Conservation (phyloP, 2,329 filamentous ascomycete genomes). For the Fusarium lyarnte region DNA sequence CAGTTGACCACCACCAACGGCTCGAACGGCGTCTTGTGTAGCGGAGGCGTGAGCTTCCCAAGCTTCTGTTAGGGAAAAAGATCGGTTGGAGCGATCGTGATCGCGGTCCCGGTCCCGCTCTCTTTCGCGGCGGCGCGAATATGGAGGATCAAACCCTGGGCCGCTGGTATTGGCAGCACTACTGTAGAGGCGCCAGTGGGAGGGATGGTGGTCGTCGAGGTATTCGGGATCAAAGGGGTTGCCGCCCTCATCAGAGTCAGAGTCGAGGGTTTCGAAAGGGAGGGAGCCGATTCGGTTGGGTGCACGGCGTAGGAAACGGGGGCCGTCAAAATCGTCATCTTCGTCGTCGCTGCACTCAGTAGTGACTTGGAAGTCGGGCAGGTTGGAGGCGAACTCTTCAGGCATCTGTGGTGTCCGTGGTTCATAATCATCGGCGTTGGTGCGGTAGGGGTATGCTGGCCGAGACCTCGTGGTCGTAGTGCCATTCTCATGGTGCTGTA, state of each 20-base stretch:
- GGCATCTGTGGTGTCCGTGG: slow-evolving; percentile 65
- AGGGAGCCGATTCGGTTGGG: slow-evolving; percentile 64
- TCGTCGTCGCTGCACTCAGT: slow-evolving; percentile 71
- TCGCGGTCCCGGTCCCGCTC: background rate
- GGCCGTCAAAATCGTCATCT: slow-evolving; percentile 50
- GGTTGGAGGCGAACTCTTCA: slow-evolving; percentile 60
- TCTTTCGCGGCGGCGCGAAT: slow-evolving; percentile 27
- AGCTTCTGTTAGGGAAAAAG: slow-evolving; percentile 45
- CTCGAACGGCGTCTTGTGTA: slow-evolving; percentile 65
- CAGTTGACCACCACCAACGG: slow-evolving; percentile 67
- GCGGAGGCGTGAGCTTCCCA: slow-evolving; percentile 61
- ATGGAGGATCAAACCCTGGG: slow-evolving; percentile 23
- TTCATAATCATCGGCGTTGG: slow-evolving; percentile 54
- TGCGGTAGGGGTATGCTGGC: slow-evolving; percentile 54
- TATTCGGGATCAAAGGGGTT: slow-evolving; percentile 44
- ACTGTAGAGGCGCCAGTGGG: slow-evolving; percentile 39
- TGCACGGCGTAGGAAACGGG: slow-evolving; percentile 50
- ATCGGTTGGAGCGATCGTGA: slow-evolving; percentile 31
- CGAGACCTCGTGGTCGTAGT: slow-evolving; percentile 58
- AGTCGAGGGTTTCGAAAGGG: slow-evolving; percentile 62
- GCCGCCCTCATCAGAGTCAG: slow-evolving; percentile 47
- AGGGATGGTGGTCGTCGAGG: slow-evolving; percentile 40
- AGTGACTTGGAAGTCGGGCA: slow-evolving; percentile 63
- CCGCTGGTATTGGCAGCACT: slow-evolving; percentile 21
- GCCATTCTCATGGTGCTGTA: slow-evolving; percentile 63